Base-by-base conservation (phyloP, 345 rosid species). In the Barbarea vulgaris region DNA sequence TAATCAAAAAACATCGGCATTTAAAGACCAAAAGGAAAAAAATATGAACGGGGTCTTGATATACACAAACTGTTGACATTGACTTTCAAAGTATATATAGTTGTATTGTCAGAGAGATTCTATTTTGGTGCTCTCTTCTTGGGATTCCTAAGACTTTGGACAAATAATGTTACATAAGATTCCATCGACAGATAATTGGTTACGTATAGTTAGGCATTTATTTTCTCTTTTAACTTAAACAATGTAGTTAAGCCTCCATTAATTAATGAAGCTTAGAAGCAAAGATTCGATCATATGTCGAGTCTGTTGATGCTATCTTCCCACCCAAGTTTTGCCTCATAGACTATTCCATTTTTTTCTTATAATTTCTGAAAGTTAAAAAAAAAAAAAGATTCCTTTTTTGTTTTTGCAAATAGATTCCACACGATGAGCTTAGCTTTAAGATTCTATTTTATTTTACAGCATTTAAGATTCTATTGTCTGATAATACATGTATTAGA, bases 101-200 rank as follows among this genome's bases (percentile, higher is more conserved):
- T 28, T 77, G 76, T 55, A 30, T 19, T 65, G 81, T 77, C 81
- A 71, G 72, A 57, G 76, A 66, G 81, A 72, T 78, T 72, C 76
- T 67, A 44, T 62, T 55, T 31, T 52, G 62, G 69, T 68, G 63
- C 46, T 60, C 44, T 53, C 55, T 44, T 25, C 52, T 64, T 72
- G 64, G 73, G 68, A 58, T 65, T 51, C 56, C 57, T 71, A 71
- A 37, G 71, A 66, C 52, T 57, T 54, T 1, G 5, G 31, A 37
- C 56, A 77, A 57, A 51, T 77, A 48, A 12, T 57, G 72, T 57
- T 28, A 57, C 42, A 69, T 6, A 71, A 71, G 77, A 71, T 77
- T 77, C 77, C 73, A 52, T 66, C 52, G 5, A 58, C 64, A 62
- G 13, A 46, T 46, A 46, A 77, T 56, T 70, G 80, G 80, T 36